Evolutionary conservation across 371 early-diverging fungal genomes (phyloP).

Genomic region (Apophysomyces elegans): DNA sequence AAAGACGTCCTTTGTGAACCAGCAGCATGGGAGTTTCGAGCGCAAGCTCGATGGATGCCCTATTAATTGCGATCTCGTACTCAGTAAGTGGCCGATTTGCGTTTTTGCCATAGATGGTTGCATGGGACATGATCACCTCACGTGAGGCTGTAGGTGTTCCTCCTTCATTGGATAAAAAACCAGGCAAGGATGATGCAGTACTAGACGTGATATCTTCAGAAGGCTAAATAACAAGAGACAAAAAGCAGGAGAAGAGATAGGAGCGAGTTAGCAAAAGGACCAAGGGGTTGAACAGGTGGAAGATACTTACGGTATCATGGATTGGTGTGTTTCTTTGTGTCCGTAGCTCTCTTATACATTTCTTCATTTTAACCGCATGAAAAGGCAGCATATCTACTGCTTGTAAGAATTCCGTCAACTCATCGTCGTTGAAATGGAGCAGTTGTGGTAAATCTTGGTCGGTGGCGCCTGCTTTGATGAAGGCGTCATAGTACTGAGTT

Average conservation of each 20-base stretch:
- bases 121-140: constrained; percentile 54
- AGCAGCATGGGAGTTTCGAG: constrained; percentile 53
- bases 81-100: constrained; percentile 50
- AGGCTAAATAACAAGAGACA: background rate
- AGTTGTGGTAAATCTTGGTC: constrained; percentile 53
- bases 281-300: background rate
- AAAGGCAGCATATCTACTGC: constrained; percentile 57
- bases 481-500: constrained; percentile 49
- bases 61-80: constrained; percentile 64
- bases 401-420: constrained; percentile 46
- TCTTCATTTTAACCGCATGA: constrained; percentile 52
- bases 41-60: constrained; percentile 55
- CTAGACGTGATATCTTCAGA: background rate
- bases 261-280: background rate
- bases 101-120: constrained; percentile 62
- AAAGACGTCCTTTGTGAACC: constrained; percentile 52
- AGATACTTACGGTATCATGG: constrained; percentile 9
- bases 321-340: background rate
- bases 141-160: constrained; percentile 11
- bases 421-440: constrained; percentile 55
- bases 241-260: no score
- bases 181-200: constrained; percentile 1
- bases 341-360: constrained; percentile 42
- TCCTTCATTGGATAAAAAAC: constrained; percentile 2
- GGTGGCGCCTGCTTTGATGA: constrained; percentile 54